Evolutionary conservation across 257 asterid species (phyloP), one percentile per base, ranked within the genome.

Genomic region (Pogostemon cablin): DNA sequence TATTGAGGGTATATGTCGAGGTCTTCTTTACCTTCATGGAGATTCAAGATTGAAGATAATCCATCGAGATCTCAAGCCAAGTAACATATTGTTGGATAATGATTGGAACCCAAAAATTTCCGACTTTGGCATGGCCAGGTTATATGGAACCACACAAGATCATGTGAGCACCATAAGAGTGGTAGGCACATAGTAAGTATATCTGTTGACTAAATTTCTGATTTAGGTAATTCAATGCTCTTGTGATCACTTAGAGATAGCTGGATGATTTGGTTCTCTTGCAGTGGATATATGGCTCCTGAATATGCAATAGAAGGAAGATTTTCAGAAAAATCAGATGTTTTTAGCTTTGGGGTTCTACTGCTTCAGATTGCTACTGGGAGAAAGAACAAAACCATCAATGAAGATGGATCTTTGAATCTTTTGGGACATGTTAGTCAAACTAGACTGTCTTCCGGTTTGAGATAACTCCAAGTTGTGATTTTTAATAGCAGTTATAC

Each of bases 251-350:
- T 15, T 15, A 15, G 17, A 15, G 17, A 15, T 15, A 15, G 17
- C 17, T 15, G 17, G 17, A 15, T 15, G 17, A 15, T 15, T 15
- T 15, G 17, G 17, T 15, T 15, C 17, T 15, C 17, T 15, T 9
- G 79, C 79, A 78, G 96, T 59, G 96, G 96, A 35, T 88, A 88
- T 53, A 86, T 88, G 91, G 90, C 93, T 42, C 96, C 93, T 3
- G 96, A 88, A 79, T 88, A 88, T 41, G 93, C 96, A 39, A 40
- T 83, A 80, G 79, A 75, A 39, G 89, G 96, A 62, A 86, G 79
- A 78, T 88, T 86, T 68, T 86, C 96, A 3, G 90, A 88, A 59
- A 86, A 78, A 60, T 81, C 92, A 4, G 90, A 88, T 65, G 86
- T 88, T 15, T 88, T 75, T 76, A 86, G 93, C 81, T 81, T 84